phyloP scores from a whole-genome alignment of 768 basidiomycete genomes.

The Calocybe gangraenosa region DNA sequence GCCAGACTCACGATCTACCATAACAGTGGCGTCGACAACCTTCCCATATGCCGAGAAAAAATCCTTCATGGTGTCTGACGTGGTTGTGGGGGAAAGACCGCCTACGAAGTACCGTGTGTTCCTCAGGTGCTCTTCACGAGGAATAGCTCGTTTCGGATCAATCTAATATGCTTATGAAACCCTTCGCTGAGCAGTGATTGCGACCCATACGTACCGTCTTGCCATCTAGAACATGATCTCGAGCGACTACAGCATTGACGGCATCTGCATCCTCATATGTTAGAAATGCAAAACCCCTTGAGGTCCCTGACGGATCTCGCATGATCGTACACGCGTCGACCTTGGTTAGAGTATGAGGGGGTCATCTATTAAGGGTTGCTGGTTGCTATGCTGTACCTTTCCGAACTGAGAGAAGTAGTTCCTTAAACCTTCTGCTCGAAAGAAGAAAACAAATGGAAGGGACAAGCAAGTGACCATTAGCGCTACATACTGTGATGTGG shows the following conservation, averaged over 20 bases:
- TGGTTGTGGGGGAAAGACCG: conserved; percentile 63
- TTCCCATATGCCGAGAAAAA: conserved; percentile 75
- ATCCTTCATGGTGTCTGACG: conserved; percentile 63
- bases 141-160: conserved; percentile 85
- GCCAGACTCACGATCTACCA: conserved; percentile 75
- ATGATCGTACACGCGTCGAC: conserved; percentile 84
- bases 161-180: conserved; percentile 43
- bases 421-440: conserved; percentile 50
- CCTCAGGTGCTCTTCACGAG: conserved; percentile 71
- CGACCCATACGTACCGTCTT: conserved; percentile 50
- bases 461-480: conserved; percentile 30
- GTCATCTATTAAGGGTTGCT: background rate
- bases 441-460: conserved; percentile 16
- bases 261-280: conserved; percentile 69
- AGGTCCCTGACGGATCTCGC: conserved; percentile 73
- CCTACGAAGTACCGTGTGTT: conserved; percentile 84
- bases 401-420: conserved; percentile 81
- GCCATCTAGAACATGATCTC: conserved; percentile 71
- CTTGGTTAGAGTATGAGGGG: conserved; percentile 27
- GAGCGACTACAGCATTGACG: conserved; percentile 60
- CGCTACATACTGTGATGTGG: conserved; percentile 26
- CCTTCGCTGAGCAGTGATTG: conserved; percentile 1
- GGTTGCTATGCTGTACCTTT: conserved; percentile 39
- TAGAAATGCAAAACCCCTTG: conserved; percentile 81
- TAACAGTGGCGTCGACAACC: conserved; percentile 80